phyloP scores from a whole-genome alignment of 352 stramenopile genomes.

The Pilasporangium apinafurcum region DNA sequence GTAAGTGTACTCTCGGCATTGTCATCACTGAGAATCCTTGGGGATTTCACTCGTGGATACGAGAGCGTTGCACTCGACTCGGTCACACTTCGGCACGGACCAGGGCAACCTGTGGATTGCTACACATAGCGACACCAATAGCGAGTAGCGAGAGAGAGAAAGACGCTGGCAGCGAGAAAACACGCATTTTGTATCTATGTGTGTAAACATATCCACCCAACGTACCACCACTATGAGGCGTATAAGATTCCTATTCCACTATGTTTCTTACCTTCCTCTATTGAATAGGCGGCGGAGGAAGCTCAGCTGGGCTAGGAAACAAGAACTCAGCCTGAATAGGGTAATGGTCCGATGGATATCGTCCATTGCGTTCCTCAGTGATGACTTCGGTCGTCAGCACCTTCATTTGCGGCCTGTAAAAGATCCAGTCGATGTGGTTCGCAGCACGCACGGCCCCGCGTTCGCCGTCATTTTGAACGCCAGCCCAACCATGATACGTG shows the following conservation, averaged over 20 bases:
- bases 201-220: no score
- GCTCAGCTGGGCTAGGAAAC: conserved; percentile 51
- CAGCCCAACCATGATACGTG: conserved; percentile 85
- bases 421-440: conserved; percentile 89
- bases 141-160: no score
- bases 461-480: conserved; percentile 78
- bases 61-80: conserved; percentile 88
- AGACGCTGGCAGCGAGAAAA: no score
- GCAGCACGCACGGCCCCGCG: conserved; percentile 50
- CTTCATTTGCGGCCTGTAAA: conserved; percentile 72
- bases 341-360: conserved; percentile 85
- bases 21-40: conserved; percentile 79
- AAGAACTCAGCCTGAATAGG: conserved; percentile 78
- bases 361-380: conserved; percentile 70
- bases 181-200: no score
- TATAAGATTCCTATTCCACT: no score
- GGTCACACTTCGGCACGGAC: conserved; percentile 59
- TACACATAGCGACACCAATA: no score
- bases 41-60: conserved; percentile 88
- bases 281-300: conserved; percentile 44
- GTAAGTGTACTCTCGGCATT: conserved; percentile 84
- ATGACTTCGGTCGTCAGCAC: conserved; percentile 78
- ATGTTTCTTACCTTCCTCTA: no score
- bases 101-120: conserved; percentile 29
- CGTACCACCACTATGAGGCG: no score